Conservation (phyloP, 306 rosid species). For the Vigna nakashimae region DNA sequence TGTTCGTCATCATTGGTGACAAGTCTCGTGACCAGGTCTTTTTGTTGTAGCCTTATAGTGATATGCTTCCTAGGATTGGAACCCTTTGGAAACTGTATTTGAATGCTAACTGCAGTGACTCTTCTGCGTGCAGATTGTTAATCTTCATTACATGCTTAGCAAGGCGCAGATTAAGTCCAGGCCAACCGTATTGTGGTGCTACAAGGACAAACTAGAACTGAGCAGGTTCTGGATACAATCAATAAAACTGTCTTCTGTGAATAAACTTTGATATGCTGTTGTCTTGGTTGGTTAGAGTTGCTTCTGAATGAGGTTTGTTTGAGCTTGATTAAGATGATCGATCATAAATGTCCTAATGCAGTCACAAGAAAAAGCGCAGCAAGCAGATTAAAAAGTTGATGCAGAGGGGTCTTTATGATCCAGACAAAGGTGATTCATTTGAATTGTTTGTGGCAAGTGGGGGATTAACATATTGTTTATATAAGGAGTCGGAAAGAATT, state of each 20-base stretch:
- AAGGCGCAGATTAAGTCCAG: constrained; percentile 80
- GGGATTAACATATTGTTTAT: constrained; percentile 75
- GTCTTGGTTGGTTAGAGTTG: background rate
- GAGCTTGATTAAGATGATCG: constrained; percentile 42
- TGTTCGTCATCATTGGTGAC: constrained; percentile 91
- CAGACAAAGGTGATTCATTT: constrained; percentile 85
- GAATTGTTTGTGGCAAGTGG: constrained; percentile 78
- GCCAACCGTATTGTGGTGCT: constrained; percentile 91
- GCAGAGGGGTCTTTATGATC: constrained; percentile 86
- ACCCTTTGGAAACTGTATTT: background rate
- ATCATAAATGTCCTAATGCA: constrained; percentile 48
- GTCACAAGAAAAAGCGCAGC: constrained; percentile 84
- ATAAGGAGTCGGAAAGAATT: constrained; percentile 84
- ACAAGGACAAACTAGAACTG: constrained; percentile 87
- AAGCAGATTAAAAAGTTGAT: constrained; percentile 76
- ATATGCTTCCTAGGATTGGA: background rate
- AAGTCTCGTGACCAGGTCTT: constrained; percentile 91
- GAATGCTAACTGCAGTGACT: constrained; percentile 27
- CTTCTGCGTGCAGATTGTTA: constrained; percentile 67
- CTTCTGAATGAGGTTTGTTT: constrained; percentile 8
- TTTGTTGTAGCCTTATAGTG: background rate
- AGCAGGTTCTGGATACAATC: constrained; percentile 66
- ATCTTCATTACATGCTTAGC: constrained; percentile 87
- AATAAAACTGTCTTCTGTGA: background rate
- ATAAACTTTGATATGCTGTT: background rate